These are phyloP conservation scores for Omphalea diandra DNA, from an alignment of 441 rosid genomes.

Conservation along the genomic window DNA sequence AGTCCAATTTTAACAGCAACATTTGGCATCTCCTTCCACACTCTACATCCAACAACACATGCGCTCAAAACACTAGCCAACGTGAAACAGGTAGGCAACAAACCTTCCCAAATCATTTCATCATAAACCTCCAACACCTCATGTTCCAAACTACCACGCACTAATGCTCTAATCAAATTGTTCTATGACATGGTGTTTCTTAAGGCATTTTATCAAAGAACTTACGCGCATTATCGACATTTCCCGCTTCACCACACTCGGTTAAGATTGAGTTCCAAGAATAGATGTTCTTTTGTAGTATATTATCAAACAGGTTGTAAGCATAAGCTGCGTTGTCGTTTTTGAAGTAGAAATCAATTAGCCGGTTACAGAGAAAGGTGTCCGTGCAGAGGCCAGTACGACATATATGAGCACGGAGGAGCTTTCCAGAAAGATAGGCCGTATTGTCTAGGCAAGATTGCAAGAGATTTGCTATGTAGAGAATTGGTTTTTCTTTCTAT, in stretches of 20 bases:
- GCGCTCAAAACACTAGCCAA: constrained; percentile 76
- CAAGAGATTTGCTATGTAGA: constrained; percentile 40
- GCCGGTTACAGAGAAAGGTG: constrained; percentile 64
- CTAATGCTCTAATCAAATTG: constrained; percentile 60
- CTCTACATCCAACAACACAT: constrained; percentile 45
- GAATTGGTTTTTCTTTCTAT: constrained; percentile 15
- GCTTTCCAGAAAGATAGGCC: constrained; percentile 41
- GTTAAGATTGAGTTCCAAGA: constrained; percentile 69
- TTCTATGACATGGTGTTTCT: constrained; percentile 71
- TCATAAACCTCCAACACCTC: constrained; percentile 52
- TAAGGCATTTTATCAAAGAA: constrained; percentile 71
- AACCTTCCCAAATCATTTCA: constrained; percentile 54
- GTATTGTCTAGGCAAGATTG: constrained; percentile 50
- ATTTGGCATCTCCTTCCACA: constrained; percentile 60
- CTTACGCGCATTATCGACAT: constrained; percentile 33
- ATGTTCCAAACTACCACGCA: constrained; percentile 42
- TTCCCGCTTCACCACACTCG: constrained; percentile 41
- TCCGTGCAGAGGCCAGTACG: constrained; percentile 40
- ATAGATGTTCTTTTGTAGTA: constrained; percentile 54
- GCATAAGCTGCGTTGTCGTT: constrained; percentile 39
- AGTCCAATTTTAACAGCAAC: constrained; percentile 61
- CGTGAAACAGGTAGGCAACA: constrained; percentile 62
- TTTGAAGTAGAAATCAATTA: constrained; percentile 55
- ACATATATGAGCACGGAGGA: constrained; percentile 45
- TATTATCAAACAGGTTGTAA: constrained; percentile 39